Evolutionary conservation across 2,329 filamentous ascomycete species (phyloP).

Genomic region (Penicillium sp.): DNA sequence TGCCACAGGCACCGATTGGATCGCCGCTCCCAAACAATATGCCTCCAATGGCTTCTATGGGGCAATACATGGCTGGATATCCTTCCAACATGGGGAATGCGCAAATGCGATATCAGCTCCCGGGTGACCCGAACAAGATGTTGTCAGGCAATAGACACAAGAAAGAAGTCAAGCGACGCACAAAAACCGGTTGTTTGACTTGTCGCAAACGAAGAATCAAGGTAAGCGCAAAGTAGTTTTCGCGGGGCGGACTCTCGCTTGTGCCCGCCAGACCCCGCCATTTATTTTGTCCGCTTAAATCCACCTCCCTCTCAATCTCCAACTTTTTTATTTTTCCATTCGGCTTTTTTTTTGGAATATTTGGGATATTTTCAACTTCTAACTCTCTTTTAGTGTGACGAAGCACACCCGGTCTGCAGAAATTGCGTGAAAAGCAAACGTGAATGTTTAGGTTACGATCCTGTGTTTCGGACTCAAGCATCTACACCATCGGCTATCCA

Average conservation of each 20-base stretch:
- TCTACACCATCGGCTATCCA: constrained; percentile 62
- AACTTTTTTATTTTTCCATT: constrained; percentile 7
- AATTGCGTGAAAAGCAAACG: constrained; percentile 62
- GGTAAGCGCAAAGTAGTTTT: constrained; percentile 40
- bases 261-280: constrained; percentile 23
- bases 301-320: constrained; percentile 10
- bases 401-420: constrained; percentile 78
- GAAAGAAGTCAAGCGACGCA: constrained; percentile 67
- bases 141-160: constrained; percentile 56
- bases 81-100: constrained; percentile 31
- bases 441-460: constrained; percentile 60
- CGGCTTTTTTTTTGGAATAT: background rate
- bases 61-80: constrained; percentile 46
- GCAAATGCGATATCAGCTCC: constrained; percentile 47
- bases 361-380: constrained; percentile 12
- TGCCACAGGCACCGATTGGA: constrained; percentile 40
- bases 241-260: constrained; percentile 22
- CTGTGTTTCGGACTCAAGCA: constrained; percentile 62
- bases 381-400: constrained; percentile 65
- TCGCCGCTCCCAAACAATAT: constrained; percentile 42
- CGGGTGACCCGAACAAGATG: constrained; percentile 44
- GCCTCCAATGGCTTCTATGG: constrained; percentile 47
- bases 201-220: constrained; percentile 63
- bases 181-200: constrained; percentile 63
- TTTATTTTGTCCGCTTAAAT: constrained; percentile 19